Evolutionary conservation across 805 yeast genomes (phyloP).

Genomic region (Candida koratica): DNA sequence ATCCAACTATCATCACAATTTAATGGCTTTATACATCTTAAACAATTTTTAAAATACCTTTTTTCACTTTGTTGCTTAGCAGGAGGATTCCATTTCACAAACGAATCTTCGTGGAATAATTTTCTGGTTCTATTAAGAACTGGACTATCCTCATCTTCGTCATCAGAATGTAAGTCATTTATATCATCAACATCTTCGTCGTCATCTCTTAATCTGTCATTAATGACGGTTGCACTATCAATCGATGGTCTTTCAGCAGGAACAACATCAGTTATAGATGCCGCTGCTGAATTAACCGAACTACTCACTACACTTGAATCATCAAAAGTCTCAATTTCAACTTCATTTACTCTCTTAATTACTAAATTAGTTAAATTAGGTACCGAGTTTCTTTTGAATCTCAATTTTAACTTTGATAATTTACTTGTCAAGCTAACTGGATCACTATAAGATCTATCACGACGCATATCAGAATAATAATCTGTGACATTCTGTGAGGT

Average conservation of each 20-base stretch:
- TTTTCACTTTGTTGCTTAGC: slow-evolving; percentile 27
- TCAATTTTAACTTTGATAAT: slow-evolving; percentile 22
- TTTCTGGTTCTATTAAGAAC: slow-evolving; percentile 11
- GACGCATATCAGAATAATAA: slow-evolving; percentile 1
- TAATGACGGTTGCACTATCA: slow-evolving; percentile 4
- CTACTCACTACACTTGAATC: slow-evolving; percentile 1
- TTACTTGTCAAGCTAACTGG: slow-evolving; percentile 19
- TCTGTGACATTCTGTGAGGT: background rate
- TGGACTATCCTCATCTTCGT: slow-evolving; percentile 19
- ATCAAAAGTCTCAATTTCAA: slow-evolving; percentile 7
- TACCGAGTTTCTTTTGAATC: slow-evolving; percentile 14
- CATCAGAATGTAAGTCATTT: slow-evolving; percentile 17
- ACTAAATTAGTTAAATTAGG: slow-evolving; percentile 8
- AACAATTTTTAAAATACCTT: slow-evolving; percentile 47
- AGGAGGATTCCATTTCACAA: slow-evolving; percentile 48
- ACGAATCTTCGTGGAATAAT: background rate
- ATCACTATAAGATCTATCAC: slow-evolving; percentile 19
- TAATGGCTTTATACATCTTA: slow-evolving; percentile 55
- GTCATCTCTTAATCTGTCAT: slow-evolving; percentile 9
- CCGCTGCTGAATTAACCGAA: slow-evolving; percentile 6
- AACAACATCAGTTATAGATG: slow-evolving; percentile 4
- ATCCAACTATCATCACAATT: slow-evolving; percentile 52
- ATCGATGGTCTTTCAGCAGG: background rate
- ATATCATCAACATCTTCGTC: slow-evolving; percentile 14
- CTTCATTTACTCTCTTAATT: slow-evolving; percentile 7